phyloP scores from a whole-genome alignment of 2,329 filamentous ascomycete species.

The Fusarium napiforme region DNA sequence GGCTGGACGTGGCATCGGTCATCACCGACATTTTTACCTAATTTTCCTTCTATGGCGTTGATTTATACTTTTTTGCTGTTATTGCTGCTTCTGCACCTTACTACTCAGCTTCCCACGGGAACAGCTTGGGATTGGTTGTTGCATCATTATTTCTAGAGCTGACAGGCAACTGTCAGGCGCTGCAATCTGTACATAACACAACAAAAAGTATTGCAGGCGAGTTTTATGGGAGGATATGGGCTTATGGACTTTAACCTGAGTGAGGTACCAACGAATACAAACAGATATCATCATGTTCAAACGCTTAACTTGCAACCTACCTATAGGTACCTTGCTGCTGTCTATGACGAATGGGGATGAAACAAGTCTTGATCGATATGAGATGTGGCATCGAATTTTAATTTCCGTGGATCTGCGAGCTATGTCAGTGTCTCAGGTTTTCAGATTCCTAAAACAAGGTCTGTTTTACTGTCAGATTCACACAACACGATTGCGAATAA shows the following conservation, averaged over 20 bases:
- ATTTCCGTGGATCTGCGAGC: neutral
- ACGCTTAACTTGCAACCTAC: neutral
- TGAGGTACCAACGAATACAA: constrained; percentile 29
- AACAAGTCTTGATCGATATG: constrained; percentile 13
- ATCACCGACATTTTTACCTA: constrained; percentile 36
- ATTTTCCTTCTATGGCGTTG: constrained; percentile 35
- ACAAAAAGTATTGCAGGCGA: constrained; percentile 26
- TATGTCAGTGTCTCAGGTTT: constrained; percentile 20
- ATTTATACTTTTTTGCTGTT: constrained; percentile 8
- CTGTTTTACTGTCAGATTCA: constrained; percentile 3
- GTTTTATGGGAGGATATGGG: constrained; percentile 20
- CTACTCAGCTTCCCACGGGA: constrained; percentile 17
- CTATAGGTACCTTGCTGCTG: neutral
- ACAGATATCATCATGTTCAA: constrained; percentile 29
- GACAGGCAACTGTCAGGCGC: constrained; percentile 27
- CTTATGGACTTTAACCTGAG: constrained; percentile 11
- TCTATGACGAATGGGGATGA: constrained; percentile 27
- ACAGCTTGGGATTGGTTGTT: constrained; percentile 19
- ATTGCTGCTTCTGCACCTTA: constrained; percentile 1
- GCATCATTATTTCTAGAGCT: constrained; percentile 41
- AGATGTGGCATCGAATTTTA: constrained; percentile 21
- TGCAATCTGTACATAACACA: constrained; percentile 39
- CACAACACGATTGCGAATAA: constrained; percentile 17
- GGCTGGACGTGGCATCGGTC: constrained; percentile 36
- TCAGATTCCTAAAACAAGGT: neutral